phyloP scores from a whole-genome alignment of 495 filamentous ascomycete genomes.

The Penicillium salamii region DNA sequence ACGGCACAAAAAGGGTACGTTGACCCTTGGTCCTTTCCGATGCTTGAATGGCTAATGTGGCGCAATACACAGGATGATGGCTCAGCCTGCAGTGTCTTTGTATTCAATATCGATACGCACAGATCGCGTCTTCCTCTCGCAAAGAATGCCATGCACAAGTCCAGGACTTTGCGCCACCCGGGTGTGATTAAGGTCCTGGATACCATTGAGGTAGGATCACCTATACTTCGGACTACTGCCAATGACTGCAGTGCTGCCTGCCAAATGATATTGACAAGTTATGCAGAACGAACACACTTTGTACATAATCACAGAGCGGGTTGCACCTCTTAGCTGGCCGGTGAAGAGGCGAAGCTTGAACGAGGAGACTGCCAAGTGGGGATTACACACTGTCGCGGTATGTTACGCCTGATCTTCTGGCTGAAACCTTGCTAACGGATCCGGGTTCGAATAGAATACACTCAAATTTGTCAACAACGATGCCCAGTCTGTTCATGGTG shows the following conservation, averaged over 20 bases:
- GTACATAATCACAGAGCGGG: slow-evolving; percentile 90
- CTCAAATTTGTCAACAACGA: slow-evolving; percentile 95
- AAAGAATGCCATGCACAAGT: slow-evolving; percentile 87
- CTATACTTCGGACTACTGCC: background rate
- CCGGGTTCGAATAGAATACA: slow-evolving; percentile 58
- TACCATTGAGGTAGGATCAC: slow-evolving; percentile 73
- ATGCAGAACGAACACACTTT: slow-evolving; percentile 82
- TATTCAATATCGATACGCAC: slow-evolving; percentile 81
- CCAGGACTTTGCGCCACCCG: slow-evolving; percentile 87
- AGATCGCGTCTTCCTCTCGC: slow-evolving; percentile 79
- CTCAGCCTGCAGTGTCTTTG: slow-evolving; percentile 91
- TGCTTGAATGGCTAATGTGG: background rate
- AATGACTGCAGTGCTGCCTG: background rate
- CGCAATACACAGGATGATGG: slow-evolving; percentile 71
- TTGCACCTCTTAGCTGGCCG: slow-evolving; percentile 82
- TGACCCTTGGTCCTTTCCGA: slow-evolving; percentile 8
- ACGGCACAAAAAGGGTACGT: slow-evolving; percentile 84
- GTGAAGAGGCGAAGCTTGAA: slow-evolving; percentile 78
- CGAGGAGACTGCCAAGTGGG: slow-evolving; percentile 94
- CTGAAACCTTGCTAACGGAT: slow-evolving; percentile 3
- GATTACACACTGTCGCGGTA: slow-evolving; percentile 81
- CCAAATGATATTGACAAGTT: background rate
- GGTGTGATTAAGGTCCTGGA: slow-evolving; percentile 91
- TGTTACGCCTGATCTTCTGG: background rate
- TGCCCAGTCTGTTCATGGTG: slow-evolving; percentile 85